A percentile compares a stretch with the other conserved stretches of the same genome.
Conservation (phyloP, 1,139 yeast genomes). For the Arxiozyma slooffiae region DNA sequence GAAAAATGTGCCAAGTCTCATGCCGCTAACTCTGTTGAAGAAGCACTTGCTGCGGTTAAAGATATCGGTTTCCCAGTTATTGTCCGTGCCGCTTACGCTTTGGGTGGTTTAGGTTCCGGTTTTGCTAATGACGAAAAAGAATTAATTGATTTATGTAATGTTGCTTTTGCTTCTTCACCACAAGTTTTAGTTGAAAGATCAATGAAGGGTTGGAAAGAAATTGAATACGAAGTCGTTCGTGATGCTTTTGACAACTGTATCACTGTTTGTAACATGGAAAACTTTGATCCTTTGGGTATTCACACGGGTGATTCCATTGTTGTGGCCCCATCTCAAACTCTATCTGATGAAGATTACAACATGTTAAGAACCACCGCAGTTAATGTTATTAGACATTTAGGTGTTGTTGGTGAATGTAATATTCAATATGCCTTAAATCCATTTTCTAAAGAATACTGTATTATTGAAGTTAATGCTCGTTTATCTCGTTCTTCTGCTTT, state of each 20-base stretch:
- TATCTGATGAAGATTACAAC: conserved; percentile 94
- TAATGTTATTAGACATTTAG: conserved; percentile 92
- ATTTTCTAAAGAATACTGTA: conserved; percentile 86
- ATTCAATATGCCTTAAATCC: conserved; percentile 96
- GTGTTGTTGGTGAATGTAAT: conserved; percentile 99
- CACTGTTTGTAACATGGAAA: conserved; percentile 98
- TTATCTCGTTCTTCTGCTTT: conserved; percentile 95
- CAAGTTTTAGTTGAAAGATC: conserved; percentile 93
- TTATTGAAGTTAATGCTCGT: conserved; percentile 96
- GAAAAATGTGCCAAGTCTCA: conserved; percentile 92
- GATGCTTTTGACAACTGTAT: conserved; percentile 97
- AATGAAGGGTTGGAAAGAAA: conserved; percentile 99
- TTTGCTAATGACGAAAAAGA: conserved; percentile 87
- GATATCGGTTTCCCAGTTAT: conserved; percentile 91
- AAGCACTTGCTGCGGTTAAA: conserved; percentile 76
- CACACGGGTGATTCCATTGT: conserved; percentile 99
- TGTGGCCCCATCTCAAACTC: conserved; percentile 96
- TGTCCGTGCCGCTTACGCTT: conserved; percentile 94
- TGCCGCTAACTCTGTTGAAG: conserved; percentile 69
- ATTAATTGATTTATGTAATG: conserved; percentile 72
- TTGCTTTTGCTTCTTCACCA: conserved; percentile 92
- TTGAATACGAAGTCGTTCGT: conserved; percentile 97
- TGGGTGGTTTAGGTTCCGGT: conserved; percentile 98
- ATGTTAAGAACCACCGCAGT: conserved; percentile 98
- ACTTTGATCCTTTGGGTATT: conserved; percentile 96